These are phyloP conservation scores for Leucaena leucocephala DNA, from an alignment of 306 rosid species.

Conservation along the genomic window DNA sequence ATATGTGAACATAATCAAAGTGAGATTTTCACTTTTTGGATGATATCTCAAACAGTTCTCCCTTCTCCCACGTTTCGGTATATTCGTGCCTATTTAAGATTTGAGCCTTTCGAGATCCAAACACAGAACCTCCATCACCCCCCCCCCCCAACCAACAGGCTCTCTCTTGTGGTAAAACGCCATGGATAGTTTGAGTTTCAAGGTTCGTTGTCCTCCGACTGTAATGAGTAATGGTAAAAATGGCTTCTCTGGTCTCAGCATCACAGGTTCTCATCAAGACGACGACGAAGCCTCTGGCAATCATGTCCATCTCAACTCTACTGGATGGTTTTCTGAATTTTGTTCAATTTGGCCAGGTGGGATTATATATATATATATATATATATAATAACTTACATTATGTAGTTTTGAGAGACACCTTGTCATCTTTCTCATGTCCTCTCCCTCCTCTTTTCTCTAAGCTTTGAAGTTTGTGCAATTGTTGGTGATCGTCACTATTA, in stretches of 20 bases:
- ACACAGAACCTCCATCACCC: background rate
- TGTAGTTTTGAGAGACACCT: too few relatives aligned
- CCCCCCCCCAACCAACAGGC: background rate
- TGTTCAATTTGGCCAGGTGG: constrained; percentile 74
- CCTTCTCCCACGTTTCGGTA: background rate
- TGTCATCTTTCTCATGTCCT: too few relatives aligned
- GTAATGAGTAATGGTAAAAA: constrained; percentile 16
- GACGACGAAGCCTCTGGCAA: background rate
- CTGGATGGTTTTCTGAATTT: constrained; percentile 72
- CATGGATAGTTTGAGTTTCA: constrained; percentile 26
- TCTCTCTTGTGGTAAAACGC: background rate
- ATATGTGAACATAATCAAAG: constrained; percentile 31
- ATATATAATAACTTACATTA: too few relatives aligned
- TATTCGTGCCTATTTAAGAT: background rate
- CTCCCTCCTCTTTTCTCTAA: background rate
- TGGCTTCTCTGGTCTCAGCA: constrained; percentile 16
- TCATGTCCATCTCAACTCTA: constrained; percentile 41
- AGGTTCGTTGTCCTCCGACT: background rate
- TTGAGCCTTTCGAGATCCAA: background rate
- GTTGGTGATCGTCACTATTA: too few relatives aligned
- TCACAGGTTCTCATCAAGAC: constrained; percentile 9
- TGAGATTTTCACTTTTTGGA: constrained; percentile 2
- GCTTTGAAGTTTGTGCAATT: background rate
- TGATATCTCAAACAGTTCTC: background rate
- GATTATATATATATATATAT: background rate